Evolutionary conservation across 2,329 filamentous ascomycete species (phyloP).

Genomic region (Stagonosporopsis tanaceti): DNA sequence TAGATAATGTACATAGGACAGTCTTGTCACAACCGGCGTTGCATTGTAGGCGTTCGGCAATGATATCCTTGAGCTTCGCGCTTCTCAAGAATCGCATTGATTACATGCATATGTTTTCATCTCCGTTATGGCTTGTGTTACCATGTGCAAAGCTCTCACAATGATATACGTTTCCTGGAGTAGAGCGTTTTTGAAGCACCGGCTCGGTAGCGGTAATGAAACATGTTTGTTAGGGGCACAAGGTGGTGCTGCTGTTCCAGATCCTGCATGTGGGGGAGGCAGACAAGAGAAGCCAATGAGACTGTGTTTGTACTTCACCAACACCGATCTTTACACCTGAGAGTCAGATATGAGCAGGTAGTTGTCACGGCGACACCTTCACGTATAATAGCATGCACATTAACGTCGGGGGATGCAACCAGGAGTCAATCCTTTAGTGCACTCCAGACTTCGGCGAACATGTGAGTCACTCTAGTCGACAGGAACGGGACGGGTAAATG

Average conservation of each 20-base stretch:
- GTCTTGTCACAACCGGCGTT: constrained; percentile 9
- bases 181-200: background rate
- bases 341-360: background rate
- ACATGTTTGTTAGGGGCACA: background rate
- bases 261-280: background rate
- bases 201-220: background rate
- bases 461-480: constrained; percentile 19
- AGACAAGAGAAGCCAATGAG: background rate
- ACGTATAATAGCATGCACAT: background rate
- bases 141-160: background rate
- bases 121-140: background rate
- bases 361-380: constrained; percentile 8
- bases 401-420: background rate
- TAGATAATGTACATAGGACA: constrained; percentile 5
- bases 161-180: too few species aligned
- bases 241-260: too few species aligned
- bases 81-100: background rate
- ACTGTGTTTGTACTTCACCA: background rate
- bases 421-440: background rate
- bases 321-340: background rate
- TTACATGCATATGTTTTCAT: background rate
- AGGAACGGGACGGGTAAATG: constrained; percentile 12
- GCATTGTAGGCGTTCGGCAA: constrained; percentile 21
- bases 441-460: constrained; percentile 5
- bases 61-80: constrained; percentile 12